Evolutionary conservation across 2,329 filamentous ascomycete genomes (phyloP), one percentile per base, ranked within the genome.

Genomic region (Cyphellophora europaea): DNA sequence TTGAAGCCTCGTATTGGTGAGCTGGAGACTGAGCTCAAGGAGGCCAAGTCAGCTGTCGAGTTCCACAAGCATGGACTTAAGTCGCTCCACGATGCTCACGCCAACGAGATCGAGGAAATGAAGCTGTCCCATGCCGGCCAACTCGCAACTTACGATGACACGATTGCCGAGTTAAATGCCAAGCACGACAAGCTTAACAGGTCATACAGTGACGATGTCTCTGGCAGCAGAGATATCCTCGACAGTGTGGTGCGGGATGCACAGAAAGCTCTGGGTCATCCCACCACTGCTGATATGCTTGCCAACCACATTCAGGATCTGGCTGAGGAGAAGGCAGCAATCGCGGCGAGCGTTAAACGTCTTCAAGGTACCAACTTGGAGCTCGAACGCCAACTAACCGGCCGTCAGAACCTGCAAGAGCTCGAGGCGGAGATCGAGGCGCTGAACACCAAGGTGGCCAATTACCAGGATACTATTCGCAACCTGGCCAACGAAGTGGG

Each of bases 151-250:
- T 52, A 58, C 16, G 53, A 54, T 21, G 51, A 53, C 14, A 54
- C 58, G 27, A 32, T 63, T 15, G 53, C 59, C 11, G 56, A 61
- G 36, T 50, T 66, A 28, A 56, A 53, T 21, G 52, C 55, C 36
- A 62, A 61, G 40, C 72, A 82, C 50, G 71, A 76, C 47, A 69
- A 74, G 15, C 65, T 86, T 4, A 1, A 62, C 6, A 12, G 19
- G 16, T 16, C 16, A 14, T 13, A 8, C 30, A 12, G 6, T 16
- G 19, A 19, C 12, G 15, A 11, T 4, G 15, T 18, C 13, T 33
- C 28, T 12, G 17, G 33, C 30, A 25, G 16, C 12, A 36, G 44
- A n/a, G 25, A 67, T 27, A 74, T 79, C 47, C 61, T 86, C 46
- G 74, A 82, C 49, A 58, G 66, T 11, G 28, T 47, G n/a, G 32